phyloP scores from a whole-genome alignment of 495 filamentous ascomycete genomes.

The Articulospora tetracladia region DNA sequence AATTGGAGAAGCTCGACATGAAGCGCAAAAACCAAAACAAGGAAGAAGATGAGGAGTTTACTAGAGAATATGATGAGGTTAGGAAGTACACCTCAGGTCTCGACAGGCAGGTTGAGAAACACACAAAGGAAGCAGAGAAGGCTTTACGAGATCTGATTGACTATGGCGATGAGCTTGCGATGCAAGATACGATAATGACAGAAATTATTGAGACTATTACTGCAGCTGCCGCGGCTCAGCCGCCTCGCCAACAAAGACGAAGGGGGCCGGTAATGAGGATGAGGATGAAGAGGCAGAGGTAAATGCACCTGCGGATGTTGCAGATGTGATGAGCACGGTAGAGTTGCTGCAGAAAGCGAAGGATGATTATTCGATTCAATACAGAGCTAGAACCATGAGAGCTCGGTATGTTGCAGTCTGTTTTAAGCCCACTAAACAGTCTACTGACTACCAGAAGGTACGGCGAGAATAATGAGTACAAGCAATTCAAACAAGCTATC shows the following conservation, averaged over 20 bases:
- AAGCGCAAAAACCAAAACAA: constrained; percentile 23
- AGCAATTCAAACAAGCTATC: constrained; percentile 69
- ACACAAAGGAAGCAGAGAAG: constrained; percentile 37
- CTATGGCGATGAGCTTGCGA: constrained; percentile 41
- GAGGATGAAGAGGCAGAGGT: constrained; percentile 25
- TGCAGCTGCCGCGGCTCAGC: constrained; percentile 34
- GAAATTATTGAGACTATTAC: constrained; percentile 35
- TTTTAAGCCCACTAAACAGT: not conserved
- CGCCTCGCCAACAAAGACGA: constrained; percentile 18
- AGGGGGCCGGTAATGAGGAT: constrained; percentile 18
- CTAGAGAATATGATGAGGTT: constrained; percentile 36
- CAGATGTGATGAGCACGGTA: constrained; percentile 23
- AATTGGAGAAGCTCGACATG: constrained; percentile 38
- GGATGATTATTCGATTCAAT: constrained; percentile 33
- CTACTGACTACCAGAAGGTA: constrained; percentile 43
- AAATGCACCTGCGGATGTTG: constrained; percentile 7
- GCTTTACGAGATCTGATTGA: constrained; percentile 43
- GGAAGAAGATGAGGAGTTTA: constrained; percentile 32
- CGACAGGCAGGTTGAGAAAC: constrained; percentile 33
- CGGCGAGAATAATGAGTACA: constrained; percentile 71
- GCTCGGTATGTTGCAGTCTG: constrained; percentile 26
- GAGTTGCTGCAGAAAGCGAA: constrained; percentile 33
- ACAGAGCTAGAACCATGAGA: constrained; percentile 34
- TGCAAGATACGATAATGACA: constrained; percentile 35
- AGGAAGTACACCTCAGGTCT: constrained; percentile 33